A percentile compares a stretch with the other conserved stretches of the same genome.
phyloP scores from a whole-genome alignment of 768 basidiomycete genomes.

The Trametes coccinea region DNA sequence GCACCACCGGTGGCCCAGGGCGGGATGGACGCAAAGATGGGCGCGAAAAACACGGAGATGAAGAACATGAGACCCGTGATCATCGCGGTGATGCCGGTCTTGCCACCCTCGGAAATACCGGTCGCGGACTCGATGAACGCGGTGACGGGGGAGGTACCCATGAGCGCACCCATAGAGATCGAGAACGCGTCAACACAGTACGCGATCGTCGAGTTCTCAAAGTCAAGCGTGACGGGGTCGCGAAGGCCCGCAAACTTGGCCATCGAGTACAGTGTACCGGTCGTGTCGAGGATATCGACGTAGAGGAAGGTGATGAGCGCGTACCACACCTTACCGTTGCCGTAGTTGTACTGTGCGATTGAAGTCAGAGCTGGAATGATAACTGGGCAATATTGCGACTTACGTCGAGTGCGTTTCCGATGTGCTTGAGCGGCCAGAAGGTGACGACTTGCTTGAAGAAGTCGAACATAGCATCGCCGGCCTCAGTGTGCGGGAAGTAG shows the following conservation, averaged over 20 bases:
- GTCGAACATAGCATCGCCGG: slow-evolving; percentile 73
- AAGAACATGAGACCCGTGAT: slow-evolving; percentile 76
- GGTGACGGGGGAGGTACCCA: slow-evolving; percentile 81
- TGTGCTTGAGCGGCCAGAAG: slow-evolving; percentile 61
- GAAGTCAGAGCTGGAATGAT: not conserved
- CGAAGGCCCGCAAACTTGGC: slow-evolving; percentile 89
- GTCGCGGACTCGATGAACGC: slow-evolving; percentile 84
- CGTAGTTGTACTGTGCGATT: slow-evolving; percentile 29
- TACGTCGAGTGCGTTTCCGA: slow-evolving; percentile 72
- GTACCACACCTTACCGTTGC: slow-evolving; percentile 81
- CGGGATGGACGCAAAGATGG: slow-evolving; percentile 86
- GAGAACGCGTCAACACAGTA: slow-evolving; percentile 83
- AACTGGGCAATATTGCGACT: slow-evolving; percentile 25
- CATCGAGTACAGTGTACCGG: slow-evolving; percentile 86
- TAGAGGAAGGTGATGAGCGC: slow-evolving; percentile 88
- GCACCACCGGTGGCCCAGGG: slow-evolving; percentile 88
- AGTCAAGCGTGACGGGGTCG: slow-evolving; percentile 81
- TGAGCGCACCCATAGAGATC: slow-evolving; percentile 77
- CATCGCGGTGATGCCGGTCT: slow-evolving; percentile 82
- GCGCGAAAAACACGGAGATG: slow-evolving; percentile 83
- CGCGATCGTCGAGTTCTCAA: slow-evolving; percentile 79
- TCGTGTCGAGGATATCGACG: slow-evolving; percentile 74
- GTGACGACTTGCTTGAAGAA: slow-evolving; percentile 86
- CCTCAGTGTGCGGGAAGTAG: slow-evolving; percentile 70
- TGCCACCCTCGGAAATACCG: slow-evolving; percentile 83